These are phyloP conservation scores for Hygrophoropsis aurantiaca DNA, from an alignment of 768 basidiomycete genomes.

Conservation along the genomic window DNA sequence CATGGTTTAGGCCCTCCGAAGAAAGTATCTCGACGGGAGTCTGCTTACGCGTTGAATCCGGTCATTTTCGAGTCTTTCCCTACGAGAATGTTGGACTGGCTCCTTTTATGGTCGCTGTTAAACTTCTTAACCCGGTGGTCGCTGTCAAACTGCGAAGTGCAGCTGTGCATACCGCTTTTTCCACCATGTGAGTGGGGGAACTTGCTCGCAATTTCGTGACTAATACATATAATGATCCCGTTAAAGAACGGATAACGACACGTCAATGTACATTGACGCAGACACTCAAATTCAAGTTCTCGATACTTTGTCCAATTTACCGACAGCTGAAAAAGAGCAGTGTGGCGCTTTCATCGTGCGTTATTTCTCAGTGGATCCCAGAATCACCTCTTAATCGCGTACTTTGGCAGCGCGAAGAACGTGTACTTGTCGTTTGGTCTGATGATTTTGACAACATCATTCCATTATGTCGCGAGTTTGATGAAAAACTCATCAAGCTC, in stretches of 20 bases:
- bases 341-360: constrained; percentile 85
- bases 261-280: constrained; percentile 65
- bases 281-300: constrained; percentile 88
- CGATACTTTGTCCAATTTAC: constrained; percentile 64
- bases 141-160: constrained; percentile 80
- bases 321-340: constrained; percentile 86
- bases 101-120: constrained; percentile 78
- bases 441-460: constrained; percentile 81
- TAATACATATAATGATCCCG: not conserved
- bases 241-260: constrained; percentile 50
- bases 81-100: constrained; percentile 74
- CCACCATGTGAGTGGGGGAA: constrained; percentile 52
- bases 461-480: constrained; percentile 65
- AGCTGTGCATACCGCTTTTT: constrained; percentile 77
- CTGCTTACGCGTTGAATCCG: constrained; percentile 66
- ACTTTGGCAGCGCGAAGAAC: constrained; percentile 66
- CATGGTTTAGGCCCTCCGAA: constrained; percentile 83
- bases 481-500: constrained; percentile 76
- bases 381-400: not conserved
- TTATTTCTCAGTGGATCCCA: not conserved
- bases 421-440: constrained; percentile 79
- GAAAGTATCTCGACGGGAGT: constrained; percentile 78
- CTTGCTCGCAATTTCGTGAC: not conserved
- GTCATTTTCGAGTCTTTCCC: constrained; percentile 77
- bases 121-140: constrained; percentile 75